Conservation (phyloP, 371 early-diverging fungal species). For the Apophysomyces sp. region DNA sequence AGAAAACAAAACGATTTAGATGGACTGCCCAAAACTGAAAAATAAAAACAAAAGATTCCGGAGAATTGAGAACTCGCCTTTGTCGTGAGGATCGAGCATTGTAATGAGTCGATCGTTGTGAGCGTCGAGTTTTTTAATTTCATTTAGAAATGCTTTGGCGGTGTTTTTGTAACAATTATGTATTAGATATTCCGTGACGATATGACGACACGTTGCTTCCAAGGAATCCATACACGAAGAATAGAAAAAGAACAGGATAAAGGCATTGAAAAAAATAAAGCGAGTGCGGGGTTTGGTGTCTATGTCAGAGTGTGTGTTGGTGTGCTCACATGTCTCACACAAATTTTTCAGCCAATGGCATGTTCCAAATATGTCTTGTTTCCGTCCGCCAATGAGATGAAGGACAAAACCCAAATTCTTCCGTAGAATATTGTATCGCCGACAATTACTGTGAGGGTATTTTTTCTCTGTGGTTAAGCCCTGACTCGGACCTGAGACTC, state of each 20-base stretch:
- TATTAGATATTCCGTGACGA: slow-evolving; percentile 52
- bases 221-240: slow-evolving; percentile 12
- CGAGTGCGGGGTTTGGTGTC: too few species aligned
- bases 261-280: neutral
- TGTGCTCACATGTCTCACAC: neutral
- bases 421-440: too few species aligned
- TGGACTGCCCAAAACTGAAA: too few species aligned
- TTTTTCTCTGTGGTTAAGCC: too few species aligned
- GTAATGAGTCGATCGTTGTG: slow-evolving; percentile 4
- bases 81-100: neutral
- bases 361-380: too few species aligned
- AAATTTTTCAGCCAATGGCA: neutral
- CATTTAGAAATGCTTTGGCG: slow-evolving; percentile 57
- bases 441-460: too few species aligned
- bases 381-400: too few species aligned
- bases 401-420: too few species aligned
- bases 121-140: slow-evolving; percentile 29
- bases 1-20: too few species aligned
- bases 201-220: slow-evolving; percentile 17
- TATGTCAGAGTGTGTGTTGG: too few species aligned
- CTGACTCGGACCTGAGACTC: too few species aligned
- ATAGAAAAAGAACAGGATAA: neutral
- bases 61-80: slow-evolving; percentile 1
- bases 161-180: slow-evolving; percentile 65
- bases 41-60: too few species aligned